Base-by-base conservation (phyloP, 2,329 filamentous ascomycete species). In the Botrytis pseudocinerea region DNA sequence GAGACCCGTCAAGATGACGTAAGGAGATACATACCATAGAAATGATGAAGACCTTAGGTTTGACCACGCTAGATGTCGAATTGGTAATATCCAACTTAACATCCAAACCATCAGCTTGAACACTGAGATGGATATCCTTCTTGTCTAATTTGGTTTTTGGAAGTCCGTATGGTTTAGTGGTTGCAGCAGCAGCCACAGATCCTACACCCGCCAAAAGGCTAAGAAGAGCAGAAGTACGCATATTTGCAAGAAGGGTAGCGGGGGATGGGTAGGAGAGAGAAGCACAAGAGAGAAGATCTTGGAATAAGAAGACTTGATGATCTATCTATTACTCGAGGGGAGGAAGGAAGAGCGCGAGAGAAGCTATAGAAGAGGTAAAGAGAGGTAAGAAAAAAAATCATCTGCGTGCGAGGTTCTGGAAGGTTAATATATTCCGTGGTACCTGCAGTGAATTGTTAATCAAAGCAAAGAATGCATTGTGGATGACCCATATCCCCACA, bases 11-110 rank as follows among this genome's bases (percentile, higher is more conserved):
- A 46, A 5, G 28, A 66, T n/a, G 28, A n/a, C 16, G 54, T 14
- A 9, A n/a, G 16, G 28, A 3, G 32, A 14, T 12, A 75, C 82
- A 70, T 78, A 90, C 90, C 87, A 91, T 88, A 75, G 85, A 88
- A 74, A 91, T 83, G 73, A 91, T 88, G 79, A 91, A 85, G 65
- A 91, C 84, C 76, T 90, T 91, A 16, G 89, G 89, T 35, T 71
- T 71, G 7, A 71, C 46, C 46, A 65, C 69, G 40, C 42, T 69
- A 57, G 66, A n/a, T n/a, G 51, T 69, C n/a, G 66, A 10, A 42
- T 71, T 42, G 18, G 32, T 48, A 10, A 70, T 22, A 51, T 70
- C 69, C 69, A 70, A 51, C 25, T 59, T 62, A 7, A 63, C 22
- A 63, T 57, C 66, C 54, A 69, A 60, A 25, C 66, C 66, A 69